phyloP scores from a whole-genome alignment of 1,284 basidiomycete genomes.

The Hortiboletus rubellus region DNA sequence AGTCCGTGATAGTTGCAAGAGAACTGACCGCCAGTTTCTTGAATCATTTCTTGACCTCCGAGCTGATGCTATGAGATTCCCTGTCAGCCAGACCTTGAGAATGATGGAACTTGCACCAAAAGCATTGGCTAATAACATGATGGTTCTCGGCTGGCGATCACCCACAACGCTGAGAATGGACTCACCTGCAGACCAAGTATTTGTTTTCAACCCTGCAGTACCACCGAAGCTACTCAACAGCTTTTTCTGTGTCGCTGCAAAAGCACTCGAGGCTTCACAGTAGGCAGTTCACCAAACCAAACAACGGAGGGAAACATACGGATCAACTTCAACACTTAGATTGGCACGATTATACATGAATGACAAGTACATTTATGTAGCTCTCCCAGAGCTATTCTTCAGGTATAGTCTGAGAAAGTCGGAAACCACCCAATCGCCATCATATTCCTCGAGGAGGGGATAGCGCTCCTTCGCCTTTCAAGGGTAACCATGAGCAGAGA shows the following conservation, averaged over 20 bases:
- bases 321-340: no score
- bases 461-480: no score
- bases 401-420: no score
- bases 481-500: no score
- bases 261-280: slow-evolving; percentile 55
- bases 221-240: slow-evolving; percentile 67
- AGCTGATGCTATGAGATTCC: slow-evolving; percentile 63
- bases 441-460: no score
- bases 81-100: slow-evolving; percentile 70
- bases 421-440: no score
- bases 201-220: slow-evolving; percentile 58
- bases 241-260: slow-evolving; percentile 69
- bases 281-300: no score
- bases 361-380: no score
- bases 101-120: slow-evolving; percentile 60
- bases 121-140: slow-evolving; percentile 53
- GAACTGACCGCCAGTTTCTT: slow-evolving; percentile 68
- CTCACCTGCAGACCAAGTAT: slow-evolving; percentile 61
- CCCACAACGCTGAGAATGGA: slow-evolving; percentile 1
- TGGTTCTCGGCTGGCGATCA: not conserved
- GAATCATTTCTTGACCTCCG: slow-evolving; percentile 80
- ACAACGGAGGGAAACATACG: no score
- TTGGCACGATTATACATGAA: no score
- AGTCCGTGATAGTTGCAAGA: not conserved
- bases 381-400: no score